Percentiles rank a stretch among this genome's conserved stretches.
Evolutionary conservation across 768 basidiomycete genomes (phyloP).

Genomic region (Macrolepiota dolichaula): DNA sequence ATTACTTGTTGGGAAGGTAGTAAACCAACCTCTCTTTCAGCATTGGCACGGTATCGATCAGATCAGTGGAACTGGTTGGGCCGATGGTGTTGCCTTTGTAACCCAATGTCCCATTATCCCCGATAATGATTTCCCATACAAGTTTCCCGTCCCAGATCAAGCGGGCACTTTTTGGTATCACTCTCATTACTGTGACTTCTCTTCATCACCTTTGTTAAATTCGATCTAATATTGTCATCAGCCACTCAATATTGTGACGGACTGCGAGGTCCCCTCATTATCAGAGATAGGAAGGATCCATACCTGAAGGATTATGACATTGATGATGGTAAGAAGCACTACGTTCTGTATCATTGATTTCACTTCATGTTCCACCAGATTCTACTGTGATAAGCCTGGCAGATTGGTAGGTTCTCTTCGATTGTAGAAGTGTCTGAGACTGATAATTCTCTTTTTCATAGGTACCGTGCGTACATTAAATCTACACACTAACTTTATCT

Average conservation of each 20-base stretch:
- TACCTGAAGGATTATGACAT: constrained; percentile 30
- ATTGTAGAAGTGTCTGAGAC: not conserved
- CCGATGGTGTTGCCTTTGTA: constrained; percentile 36
- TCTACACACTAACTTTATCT: not conserved
- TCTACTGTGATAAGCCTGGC: constrained; percentile 26
- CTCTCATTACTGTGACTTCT: constrained; percentile 20
- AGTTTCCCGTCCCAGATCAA: constrained; percentile 31
- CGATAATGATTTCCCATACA: constrained; percentile 35
- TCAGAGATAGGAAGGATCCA: constrained; percentile 35
- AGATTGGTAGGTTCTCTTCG: constrained; percentile 13
- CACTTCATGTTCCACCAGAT: constrained; percentile 25
- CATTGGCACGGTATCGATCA: constrained; percentile 44
- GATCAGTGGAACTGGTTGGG: constrained; percentile 26
- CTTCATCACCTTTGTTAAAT: not conserved
- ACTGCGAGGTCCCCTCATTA: constrained; percentile 37
- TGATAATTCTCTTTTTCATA: constrained; percentile 5
- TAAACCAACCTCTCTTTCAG: constrained; percentile 22
- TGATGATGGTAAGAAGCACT: constrained; percentile 39
- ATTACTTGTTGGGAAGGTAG: not conserved
- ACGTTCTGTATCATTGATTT: constrained; percentile 13
- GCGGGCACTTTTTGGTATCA: constrained; percentile 46
- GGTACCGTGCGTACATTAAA: not conserved
- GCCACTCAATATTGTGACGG: constrained; percentile 50
- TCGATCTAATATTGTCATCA: constrained; percentile 8
- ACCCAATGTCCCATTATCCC: constrained; percentile 40